Percentiles rank a stretch among this genome's conserved stretches.
These are phyloP conservation scores for Aspergillus neoniger DNA, from an alignment of 2,329 filamentous ascomycete species.

Conservation along the genomic window DNA sequence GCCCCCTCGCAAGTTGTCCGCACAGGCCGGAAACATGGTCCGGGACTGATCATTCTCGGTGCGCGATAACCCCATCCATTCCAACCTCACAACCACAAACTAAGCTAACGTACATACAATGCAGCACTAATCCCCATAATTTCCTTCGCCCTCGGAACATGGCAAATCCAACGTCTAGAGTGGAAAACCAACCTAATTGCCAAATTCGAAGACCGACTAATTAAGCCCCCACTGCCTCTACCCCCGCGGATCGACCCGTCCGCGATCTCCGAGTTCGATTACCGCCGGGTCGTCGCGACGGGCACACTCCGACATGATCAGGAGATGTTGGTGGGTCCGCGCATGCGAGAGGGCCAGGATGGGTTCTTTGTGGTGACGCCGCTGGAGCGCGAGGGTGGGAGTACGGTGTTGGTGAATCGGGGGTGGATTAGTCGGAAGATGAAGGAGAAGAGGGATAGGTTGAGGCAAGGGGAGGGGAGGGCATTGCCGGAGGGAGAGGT, in stretches of 20 bases:
- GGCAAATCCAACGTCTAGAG: constrained; percentile 89
- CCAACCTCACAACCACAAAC: background rate
- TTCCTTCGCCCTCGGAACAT: constrained; percentile 85
- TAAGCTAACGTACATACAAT: constrained; percentile 13
- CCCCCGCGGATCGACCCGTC: constrained; percentile 78
- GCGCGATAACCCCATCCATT: constrained; percentile 8
- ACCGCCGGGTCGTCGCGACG: constrained; percentile 74
- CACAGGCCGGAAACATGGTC: constrained; percentile 71
- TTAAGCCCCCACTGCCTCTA: constrained; percentile 80
- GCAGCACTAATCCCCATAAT: constrained; percentile 82
- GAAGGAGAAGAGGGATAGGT: constrained; percentile 62
- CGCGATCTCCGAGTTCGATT: constrained; percentile 89
- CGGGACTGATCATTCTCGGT: constrained; percentile 78
- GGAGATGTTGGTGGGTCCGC: constrained; percentile 94
- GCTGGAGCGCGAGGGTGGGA: constrained; percentile 66
- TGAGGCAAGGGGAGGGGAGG: constrained; percentile 50
- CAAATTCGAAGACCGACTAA: constrained; percentile 85
- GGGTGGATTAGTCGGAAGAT: constrained; percentile 88
- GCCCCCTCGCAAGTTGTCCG: constrained; percentile 80
- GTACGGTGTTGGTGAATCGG: constrained; percentile 81
- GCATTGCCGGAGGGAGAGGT: constrained; percentile 68
- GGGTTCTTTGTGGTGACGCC: constrained; percentile 92
- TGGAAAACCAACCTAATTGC: constrained; percentile 95
- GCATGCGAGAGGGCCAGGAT: constrained; percentile 83
- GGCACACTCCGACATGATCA: constrained; percentile 81